Base-by-base conservation (phyloP, 306 rosid genomes). In the Prunus mongolica region DNA sequence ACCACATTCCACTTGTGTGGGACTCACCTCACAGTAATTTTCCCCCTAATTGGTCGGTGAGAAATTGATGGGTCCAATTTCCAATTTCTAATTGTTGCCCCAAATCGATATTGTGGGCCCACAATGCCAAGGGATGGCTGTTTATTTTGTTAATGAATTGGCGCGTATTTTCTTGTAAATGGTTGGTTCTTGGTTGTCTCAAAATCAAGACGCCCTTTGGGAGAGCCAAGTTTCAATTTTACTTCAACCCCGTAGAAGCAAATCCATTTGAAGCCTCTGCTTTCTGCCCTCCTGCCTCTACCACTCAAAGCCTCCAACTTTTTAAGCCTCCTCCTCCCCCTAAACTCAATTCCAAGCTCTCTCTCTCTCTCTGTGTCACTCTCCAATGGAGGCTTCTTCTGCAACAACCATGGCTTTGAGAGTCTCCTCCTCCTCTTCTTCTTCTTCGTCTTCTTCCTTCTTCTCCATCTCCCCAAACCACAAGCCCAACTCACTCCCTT, bases 401-500 rank as follows among this genome's bases (percentile, higher is more conserved):
- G 52, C 88, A 16, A 18, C 87, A 32, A 34, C 90, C 81, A 89
- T 90, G 92, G 81, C 87, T 11, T 2, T 80, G 12, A 77, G 72
- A 47, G 65, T 67, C 27, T 25, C 81, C 52, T 45, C 86, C 25
- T 24, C 85, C 6, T 71, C 86, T 38, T 72, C 79, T 57, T 71
- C 86, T 12, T 34, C 84, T 4, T 73, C 87, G 4, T 67, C 86
- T 28, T 69, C 86, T 22, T 72, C 83, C 16, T 25, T 84, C 64
- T 83, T 81, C 50, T 57, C 91, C 27, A 19, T 71, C 38, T 51
- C 83, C 3, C 68, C 19, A 4, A 84, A 66, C 51, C 80, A 79
- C 0, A 71, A 45, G 10, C 4, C 66, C 30, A 76, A 71, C 0
- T 61, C 75, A 19, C 46, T n/a, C 19, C 45, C 72, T 56, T 74